Evolutionary conservation across 225 moss, liverwort and hornwort genomes (phyloP).

Genomic region (Lunularia cruciata): DNA sequence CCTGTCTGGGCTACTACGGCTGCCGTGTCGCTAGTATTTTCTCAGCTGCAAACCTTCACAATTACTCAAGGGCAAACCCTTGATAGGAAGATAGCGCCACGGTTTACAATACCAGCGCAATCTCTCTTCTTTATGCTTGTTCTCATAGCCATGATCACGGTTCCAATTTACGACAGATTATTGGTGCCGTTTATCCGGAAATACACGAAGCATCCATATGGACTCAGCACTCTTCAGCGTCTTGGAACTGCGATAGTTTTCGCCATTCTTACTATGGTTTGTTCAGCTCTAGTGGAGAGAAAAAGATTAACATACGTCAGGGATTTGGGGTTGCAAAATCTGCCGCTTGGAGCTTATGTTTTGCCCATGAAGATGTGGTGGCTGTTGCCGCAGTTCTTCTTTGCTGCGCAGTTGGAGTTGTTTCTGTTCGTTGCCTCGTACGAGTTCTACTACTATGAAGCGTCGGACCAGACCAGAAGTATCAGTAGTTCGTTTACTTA

Average conservation of each 20-base stretch:
- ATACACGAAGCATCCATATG: conserved; percentile 20
- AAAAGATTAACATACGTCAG: conserved; percentile 21
- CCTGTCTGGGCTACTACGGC: conserved; percentile 32
- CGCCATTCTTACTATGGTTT: conserved; percentile 13
- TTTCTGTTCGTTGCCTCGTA: conserved; percentile 17
- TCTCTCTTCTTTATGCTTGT: conserved; percentile 13
- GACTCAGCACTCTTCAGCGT: conserved; percentile 17
- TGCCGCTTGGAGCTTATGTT: conserved; percentile 13
- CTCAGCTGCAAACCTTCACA: conserved; percentile 24
- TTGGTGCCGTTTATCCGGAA: conserved; percentile 11
- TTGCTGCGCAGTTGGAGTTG: conserved; percentile 14
- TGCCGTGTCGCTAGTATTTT: conserved; percentile 10
- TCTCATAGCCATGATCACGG: conserved; percentile 6
- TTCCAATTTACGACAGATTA: conserved; percentile 13
- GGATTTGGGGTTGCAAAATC: conserved; percentile 11
- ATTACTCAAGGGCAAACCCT: conserved; percentile 23
- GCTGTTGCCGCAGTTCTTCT: conserved; percentile 28
- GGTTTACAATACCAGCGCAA: conserved; percentile 28
- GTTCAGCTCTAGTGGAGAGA: conserved; percentile 22
- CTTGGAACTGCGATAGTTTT: conserved; percentile 6
- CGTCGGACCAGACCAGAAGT: conserved; percentile 27
- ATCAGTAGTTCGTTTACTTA: conserved; percentile 28
- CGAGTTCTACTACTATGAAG: conserved; percentile 30
- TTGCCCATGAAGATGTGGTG: conserved; percentile 33
- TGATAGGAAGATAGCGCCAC: conserved; percentile 23